These are phyloP conservation scores for Sanghuangporus weigelae DNA, from an alignment of 1,284 basidiomycete genomes.

Conservation along the genomic window DNA sequence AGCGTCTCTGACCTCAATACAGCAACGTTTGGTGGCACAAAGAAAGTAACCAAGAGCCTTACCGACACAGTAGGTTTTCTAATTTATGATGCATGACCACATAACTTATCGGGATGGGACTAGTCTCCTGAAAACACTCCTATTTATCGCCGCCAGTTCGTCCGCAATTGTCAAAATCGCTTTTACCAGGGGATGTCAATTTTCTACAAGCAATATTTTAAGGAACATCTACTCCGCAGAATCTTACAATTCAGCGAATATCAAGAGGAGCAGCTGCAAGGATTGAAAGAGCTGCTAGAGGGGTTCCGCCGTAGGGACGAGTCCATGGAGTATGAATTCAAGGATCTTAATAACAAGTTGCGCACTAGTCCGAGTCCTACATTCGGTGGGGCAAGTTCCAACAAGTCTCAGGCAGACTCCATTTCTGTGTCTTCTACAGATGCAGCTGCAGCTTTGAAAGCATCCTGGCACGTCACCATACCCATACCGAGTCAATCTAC, in stretches of 20 bases:
- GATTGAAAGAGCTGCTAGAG: background rate
- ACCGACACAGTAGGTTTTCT: background rate
- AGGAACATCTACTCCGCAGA: background rate
- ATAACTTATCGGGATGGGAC: background rate
- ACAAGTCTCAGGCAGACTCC: background rate
- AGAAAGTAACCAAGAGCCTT: background rate
- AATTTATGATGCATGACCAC: background rate
- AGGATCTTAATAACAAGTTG: background rate
- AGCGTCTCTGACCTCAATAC: background rate
- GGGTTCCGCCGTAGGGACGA: background rate
- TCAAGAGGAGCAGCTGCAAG: background rate
- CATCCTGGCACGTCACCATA: too few relatives aligned
- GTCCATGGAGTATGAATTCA: background rate
- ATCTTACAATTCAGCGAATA: background rate
- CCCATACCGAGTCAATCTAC: too few relatives aligned
- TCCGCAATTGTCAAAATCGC: background rate
- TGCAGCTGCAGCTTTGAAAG: background rate
- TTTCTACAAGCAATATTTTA: background rate
- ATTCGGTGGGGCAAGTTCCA: background rate
- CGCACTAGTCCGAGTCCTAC: background rate
- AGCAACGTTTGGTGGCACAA: background rate
- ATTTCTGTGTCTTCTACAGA: background rate
- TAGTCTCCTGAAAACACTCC: background rate
- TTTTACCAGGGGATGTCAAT: background rate
- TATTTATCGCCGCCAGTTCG: background rate